Evolutionary conservation across 495 filamentous ascomycete genomes (phyloP).

Genomic region (Penicillium coffeae): DNA sequence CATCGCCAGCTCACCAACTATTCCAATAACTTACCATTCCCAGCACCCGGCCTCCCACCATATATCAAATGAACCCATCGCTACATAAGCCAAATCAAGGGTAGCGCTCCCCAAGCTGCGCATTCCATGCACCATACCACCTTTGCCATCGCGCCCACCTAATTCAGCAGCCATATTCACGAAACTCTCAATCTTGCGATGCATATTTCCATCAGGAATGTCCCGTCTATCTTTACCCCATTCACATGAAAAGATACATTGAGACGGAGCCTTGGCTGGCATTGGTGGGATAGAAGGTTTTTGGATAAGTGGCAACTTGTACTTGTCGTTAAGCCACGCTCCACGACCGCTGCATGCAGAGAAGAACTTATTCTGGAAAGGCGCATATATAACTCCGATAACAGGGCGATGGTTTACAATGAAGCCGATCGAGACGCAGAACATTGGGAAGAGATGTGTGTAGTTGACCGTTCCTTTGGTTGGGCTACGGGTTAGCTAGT

Average conservation of each 20-base stretch:
- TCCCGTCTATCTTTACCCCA: slow-evolving; percentile 71
- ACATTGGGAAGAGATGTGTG: slow-evolving; percentile 70
- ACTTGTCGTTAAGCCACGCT: slow-evolving; percentile 62
- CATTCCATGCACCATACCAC: slow-evolving; percentile 59
- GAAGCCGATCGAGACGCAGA: slow-evolving; percentile 66
- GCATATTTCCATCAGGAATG: slow-evolving; percentile 55
- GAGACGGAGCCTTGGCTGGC: slow-evolving; percentile 56
- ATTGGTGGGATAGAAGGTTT: slow-evolving; percentile 54
- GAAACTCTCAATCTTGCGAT: slow-evolving; percentile 66
- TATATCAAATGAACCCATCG: slow-evolving; percentile 55
- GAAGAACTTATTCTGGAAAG: slow-evolving; percentile 61
- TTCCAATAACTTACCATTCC: slow-evolving; percentile 43
- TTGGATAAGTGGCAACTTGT: slow-evolving; percentile 53
- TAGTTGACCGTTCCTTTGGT: slow-evolving; percentile 60
- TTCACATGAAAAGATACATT: slow-evolving; percentile 67
- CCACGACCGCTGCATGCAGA: slow-evolving; percentile 57
- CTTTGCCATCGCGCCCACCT: slow-evolving; percentile 55
- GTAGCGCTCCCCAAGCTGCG: slow-evolving; percentile 59
- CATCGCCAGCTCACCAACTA: neutral
- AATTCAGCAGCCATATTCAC: slow-evolving; percentile 64
- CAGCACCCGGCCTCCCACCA: slow-evolving; percentile 60
- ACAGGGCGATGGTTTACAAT: slow-evolving; percentile 50
- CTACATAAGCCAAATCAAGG: slow-evolving; percentile 53
- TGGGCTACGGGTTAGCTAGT: neutral
- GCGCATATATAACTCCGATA: slow-evolving; percentile 64